Evolutionary conservation across 306 rosid genomes (phyloP).

Genomic region (Parietaria judaica): DNA sequence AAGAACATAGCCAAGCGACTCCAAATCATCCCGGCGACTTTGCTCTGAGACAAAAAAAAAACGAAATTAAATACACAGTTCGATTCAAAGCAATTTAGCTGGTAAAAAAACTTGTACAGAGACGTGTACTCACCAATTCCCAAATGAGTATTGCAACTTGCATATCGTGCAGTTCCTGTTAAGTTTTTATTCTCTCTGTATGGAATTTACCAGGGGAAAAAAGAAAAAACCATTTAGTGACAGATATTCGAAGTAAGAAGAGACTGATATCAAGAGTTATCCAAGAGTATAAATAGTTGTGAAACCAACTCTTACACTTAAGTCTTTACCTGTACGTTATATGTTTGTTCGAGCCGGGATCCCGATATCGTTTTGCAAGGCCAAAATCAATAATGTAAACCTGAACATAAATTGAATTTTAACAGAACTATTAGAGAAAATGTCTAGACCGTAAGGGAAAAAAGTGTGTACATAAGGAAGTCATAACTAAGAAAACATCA

Average conservation of each 20-base stretch:
- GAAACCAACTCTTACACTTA: neutral
- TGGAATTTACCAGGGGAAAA: neutral
- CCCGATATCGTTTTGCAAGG: constrained; percentile 87
- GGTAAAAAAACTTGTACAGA: constrained; percentile 8
- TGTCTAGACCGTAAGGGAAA: neutral
- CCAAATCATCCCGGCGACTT: constrained; percentile 98
- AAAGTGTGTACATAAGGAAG: neutral
- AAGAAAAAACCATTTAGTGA: neutral
- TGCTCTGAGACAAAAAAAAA: constrained; percentile 52
- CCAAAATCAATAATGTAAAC: constrained; percentile 92
- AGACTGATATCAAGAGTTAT: neutral
- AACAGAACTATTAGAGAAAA: neutral
- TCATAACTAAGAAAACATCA: neutral
- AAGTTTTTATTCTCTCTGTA: constrained; percentile 81
- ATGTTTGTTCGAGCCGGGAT: constrained; percentile 65
- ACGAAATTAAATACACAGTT: constrained; percentile 5
- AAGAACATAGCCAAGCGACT: constrained; percentile 93
- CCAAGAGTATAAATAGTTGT: neutral
- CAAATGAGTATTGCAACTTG: constrained; percentile 96
- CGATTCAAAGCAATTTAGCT: neutral
- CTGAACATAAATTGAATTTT: constrained; percentile 14
- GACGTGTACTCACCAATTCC: constrained; percentile 70
- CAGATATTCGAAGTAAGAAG: neutral
- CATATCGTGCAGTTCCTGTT: constrained; percentile 98
- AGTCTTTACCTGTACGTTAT: constrained; percentile 63